A percentile compares a stretch with the other conserved stretches of the same genome.
Conservation (phyloP, 768 basidiomycete species). For the Mycena latifolia region DNA sequence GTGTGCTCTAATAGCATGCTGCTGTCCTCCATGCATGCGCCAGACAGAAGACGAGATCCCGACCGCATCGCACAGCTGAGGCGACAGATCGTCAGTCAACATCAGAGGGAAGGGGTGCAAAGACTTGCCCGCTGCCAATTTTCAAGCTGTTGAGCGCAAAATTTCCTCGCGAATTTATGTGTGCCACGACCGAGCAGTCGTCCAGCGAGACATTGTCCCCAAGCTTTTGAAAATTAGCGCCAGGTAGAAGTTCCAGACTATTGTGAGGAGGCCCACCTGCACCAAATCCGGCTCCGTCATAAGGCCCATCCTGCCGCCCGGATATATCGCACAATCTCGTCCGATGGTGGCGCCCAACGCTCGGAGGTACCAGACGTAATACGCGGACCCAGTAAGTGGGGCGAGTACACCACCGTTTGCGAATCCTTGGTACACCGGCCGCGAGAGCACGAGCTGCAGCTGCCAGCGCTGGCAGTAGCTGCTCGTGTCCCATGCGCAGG, state of each 20-base stretch:
- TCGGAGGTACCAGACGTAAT: slow-evolving; percentile 59
- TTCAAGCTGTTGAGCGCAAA: slow-evolving; percentile 57
- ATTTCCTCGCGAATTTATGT: slow-evolving; percentile 59
- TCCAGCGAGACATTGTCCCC: slow-evolving; percentile 58
- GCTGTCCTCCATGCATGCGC: slow-evolving; percentile 62
- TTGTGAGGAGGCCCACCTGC: slow-evolving; percentile 41
- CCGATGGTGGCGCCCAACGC: slow-evolving; percentile 59
- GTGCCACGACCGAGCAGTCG: slow-evolving; percentile 61
- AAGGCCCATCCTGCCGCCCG: slow-evolving; percentile 54
- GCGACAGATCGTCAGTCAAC: background rate
- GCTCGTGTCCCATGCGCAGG: slow-evolving; percentile 59
- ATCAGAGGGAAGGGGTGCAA: background rate
- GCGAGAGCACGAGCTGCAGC: slow-evolving; percentile 53
- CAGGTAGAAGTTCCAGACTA: no score
- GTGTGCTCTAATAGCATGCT: slow-evolving; percentile 63
- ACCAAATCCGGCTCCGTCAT: slow-evolving; percentile 64
- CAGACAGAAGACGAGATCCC: slow-evolving; percentile 60
- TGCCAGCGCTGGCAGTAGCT: slow-evolving; percentile 65
- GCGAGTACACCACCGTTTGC: slow-evolving; percentile 56
- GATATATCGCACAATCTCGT: slow-evolving; percentile 54
- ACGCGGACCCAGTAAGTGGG: slow-evolving; percentile 53
- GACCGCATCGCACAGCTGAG: slow-evolving; percentile 56
- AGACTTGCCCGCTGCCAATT: slow-evolving; percentile 50
- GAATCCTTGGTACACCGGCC: slow-evolving; percentile 51
- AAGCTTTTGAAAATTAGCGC: slow-evolving; percentile 40